Evolutionary conservation across 2,329 filamentous ascomycete genomes (phyloP).

Genomic region (Arthrinium puccinioides): DNA sequence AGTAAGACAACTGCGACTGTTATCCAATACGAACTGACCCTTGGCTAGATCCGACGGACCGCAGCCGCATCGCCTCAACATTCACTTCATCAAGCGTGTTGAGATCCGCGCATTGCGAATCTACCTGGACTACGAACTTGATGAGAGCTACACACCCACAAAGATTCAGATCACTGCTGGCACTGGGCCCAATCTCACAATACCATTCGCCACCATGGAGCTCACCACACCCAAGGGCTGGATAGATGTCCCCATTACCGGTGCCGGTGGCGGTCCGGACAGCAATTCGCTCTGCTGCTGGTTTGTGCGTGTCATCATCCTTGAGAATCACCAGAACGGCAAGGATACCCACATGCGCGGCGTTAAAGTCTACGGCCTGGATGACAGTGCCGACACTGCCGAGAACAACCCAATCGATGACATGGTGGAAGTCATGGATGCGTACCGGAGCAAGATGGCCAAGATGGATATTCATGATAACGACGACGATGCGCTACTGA

Average conservation of each 20-base stretch:
- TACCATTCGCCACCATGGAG: slow-evolving; percentile 76
- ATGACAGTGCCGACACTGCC: slow-evolving; percentile 33
- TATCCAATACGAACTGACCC: background rate
- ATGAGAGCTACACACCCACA: slow-evolving; percentile 95
- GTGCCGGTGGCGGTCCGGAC: slow-evolving; percentile 50
- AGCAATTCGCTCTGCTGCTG: slow-evolving; percentile 78
- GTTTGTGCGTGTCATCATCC: slow-evolving; percentile 80
- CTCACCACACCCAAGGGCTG: slow-evolving; percentile 78
- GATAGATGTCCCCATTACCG: slow-evolving; percentile 69
- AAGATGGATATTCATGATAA: slow-evolving; percentile 20
- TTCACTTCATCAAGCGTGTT: slow-evolving; percentile 80
- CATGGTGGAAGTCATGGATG: slow-evolving; percentile 22
- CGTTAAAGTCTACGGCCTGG: slow-evolving; percentile 72
- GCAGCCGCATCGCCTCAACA: slow-evolving; percentile 74
- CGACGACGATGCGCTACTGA: slow-evolving; percentile 22
- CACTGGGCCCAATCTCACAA: slow-evolving; percentile 83
- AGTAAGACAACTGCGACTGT: slow-evolving; percentile 42
- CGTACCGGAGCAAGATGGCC: slow-evolving; percentile 18
- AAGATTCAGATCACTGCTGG: slow-evolving; percentile 85
- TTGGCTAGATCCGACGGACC: slow-evolving; percentile 65
- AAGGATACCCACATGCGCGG: slow-evolving; percentile 97
- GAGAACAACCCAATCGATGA: slow-evolving; percentile 28
- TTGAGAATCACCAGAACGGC: slow-evolving; percentile 97
- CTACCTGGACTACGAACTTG: slow-evolving; percentile 83
- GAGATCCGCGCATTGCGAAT: slow-evolving; percentile 73